Evolutionary conservation across 2,329 filamentous ascomycete species (phyloP).

Genomic region (Aureobasidium pullulans): DNA sequence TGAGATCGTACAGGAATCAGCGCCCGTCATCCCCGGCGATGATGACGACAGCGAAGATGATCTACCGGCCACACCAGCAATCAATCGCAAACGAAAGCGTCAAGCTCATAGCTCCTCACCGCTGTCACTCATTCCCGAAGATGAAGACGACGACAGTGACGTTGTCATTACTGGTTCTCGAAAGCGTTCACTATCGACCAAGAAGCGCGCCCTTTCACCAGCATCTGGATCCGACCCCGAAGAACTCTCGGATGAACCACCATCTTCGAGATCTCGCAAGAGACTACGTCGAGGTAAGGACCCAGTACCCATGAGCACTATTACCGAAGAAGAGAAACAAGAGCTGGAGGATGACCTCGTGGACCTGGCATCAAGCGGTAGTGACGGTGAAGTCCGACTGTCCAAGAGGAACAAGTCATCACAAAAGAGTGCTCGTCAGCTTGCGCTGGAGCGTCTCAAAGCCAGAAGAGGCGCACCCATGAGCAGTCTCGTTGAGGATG

Average conservation of each 20-base stretch:
- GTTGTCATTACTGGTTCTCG: constrained; percentile 21
- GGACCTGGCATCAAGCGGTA: constrained; percentile 31
- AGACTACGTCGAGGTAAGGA: constrained; percentile 3
- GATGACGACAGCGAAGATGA: constrained; percentile 25
- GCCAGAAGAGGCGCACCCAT: constrained; percentile 30
- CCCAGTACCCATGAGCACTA: background rate
- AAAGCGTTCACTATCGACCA: background rate
- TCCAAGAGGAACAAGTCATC: constrained; percentile 22
- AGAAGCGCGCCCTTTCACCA: background rate
- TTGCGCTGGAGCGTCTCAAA: constrained; percentile 39
- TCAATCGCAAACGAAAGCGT: constrained; percentile 15
- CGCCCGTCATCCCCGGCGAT: background rate
- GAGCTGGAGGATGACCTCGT: constrained; percentile 38
- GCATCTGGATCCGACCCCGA: background rate
- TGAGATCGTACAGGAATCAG: background rate
- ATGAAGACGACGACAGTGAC: constrained; percentile 21
- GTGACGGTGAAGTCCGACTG: constrained; percentile 20
- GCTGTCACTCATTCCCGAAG: constrained; percentile 6
- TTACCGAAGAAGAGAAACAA: constrained; percentile 29
- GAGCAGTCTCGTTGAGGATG: constrained; percentile 12
- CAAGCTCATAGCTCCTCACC: background rate
- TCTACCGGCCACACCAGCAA: constrained; percentile 13
- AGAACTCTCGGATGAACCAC: background rate
- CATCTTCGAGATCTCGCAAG: constrained; percentile 8
- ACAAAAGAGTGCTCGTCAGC: constrained; percentile 31